phyloP scores from a whole-genome alignment of 164 flowering plant species.

The Aristolochia californica region DNA sequence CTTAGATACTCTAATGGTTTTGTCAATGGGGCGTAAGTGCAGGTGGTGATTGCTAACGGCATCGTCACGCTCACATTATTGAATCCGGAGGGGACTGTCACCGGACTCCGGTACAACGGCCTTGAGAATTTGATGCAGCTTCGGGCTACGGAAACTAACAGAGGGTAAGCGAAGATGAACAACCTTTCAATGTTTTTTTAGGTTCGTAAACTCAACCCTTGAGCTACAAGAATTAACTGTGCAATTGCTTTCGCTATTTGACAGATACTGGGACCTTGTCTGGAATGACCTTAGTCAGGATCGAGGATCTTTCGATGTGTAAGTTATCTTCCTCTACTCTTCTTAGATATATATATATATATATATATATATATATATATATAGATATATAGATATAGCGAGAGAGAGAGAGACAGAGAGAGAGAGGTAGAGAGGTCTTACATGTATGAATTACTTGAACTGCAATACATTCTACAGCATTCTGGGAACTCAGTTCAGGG shows the following conservation, averaged over 20 bases:
- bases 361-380: too few species aligned
- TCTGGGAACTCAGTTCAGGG: conserved; percentile 43
- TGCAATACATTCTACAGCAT: conserved; percentile 35
- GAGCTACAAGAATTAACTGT: too few species aligned
- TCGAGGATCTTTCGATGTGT: conserved; percentile 20
- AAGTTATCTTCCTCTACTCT: background rate
- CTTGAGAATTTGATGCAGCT: conserved; percentile 29
- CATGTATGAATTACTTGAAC: too few species aligned
- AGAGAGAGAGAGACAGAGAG: too few species aligned
- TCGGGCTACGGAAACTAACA: conserved; percentile 18
- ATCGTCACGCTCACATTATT: conserved; percentile 25
- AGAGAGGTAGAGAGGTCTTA: too few species aligned
- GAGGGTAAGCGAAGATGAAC: conserved; percentile 19
- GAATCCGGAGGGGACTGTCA: conserved; percentile 31
- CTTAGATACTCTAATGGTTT: background rate
- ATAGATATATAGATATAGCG: too few species aligned
- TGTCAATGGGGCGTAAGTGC: background rate
- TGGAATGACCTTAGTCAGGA: conserved; percentile 19
- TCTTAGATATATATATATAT: too few species aligned
- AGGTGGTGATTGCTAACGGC: conserved; percentile 41
- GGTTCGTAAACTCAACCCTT: too few species aligned
- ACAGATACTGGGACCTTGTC: conserved; percentile 35
- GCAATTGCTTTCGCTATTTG: background rate
- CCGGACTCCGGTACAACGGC: conserved; percentile 25
- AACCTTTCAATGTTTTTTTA: background rate